Percentiles rank a stretch among this genome's conserved stretches.
phyloP scores from a whole-genome alignment of 2,329 filamentous ascomycete genomes.

The Cordyceps farinosa region DNA sequence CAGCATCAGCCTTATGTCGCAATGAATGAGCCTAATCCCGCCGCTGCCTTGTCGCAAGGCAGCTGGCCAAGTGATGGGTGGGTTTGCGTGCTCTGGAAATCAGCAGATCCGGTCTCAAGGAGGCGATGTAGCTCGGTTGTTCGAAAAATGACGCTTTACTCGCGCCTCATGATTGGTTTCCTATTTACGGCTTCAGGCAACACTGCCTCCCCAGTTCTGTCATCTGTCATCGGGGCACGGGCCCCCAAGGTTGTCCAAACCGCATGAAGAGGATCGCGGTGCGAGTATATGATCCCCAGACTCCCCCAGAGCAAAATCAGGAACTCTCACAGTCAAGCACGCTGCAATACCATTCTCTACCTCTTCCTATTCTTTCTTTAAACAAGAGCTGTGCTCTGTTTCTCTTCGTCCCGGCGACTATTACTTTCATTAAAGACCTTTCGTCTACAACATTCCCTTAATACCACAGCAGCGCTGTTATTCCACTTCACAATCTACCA shows the following conservation, averaged over 20 bases:
- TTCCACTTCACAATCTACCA: not conserved
- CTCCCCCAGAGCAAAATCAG: not conserved
- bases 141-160: not conserved
- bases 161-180: not conserved
- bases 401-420: slow-evolving; percentile 18
- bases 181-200: not conserved
- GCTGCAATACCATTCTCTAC: slow-evolving; percentile 18
- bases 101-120: slow-evolving; percentile 22
- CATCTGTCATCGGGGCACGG: not conserved
- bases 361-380: slow-evolving; percentile 20
- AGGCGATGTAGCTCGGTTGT: slow-evolving; percentile 16
- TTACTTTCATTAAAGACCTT: slow-evolving; percentile 15
- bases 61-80: not conserved
- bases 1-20: not conserved
- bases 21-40: not conserved
- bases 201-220: not conserved
- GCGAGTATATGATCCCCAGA: slow-evolving; percentile 16
- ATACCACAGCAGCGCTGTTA: slow-evolving; percentile 13
- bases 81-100: slow-evolving; percentile 13
- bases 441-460: slow-evolving; percentile 12
- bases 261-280: not conserved
- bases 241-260: not conserved
- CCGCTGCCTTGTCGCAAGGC: not conserved
- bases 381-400: slow-evolving; percentile 32
- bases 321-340: not conserved